Conservation (phyloP, 1,284 basidiomycete genomes). For the Hymenochaete sp. region DNA sequence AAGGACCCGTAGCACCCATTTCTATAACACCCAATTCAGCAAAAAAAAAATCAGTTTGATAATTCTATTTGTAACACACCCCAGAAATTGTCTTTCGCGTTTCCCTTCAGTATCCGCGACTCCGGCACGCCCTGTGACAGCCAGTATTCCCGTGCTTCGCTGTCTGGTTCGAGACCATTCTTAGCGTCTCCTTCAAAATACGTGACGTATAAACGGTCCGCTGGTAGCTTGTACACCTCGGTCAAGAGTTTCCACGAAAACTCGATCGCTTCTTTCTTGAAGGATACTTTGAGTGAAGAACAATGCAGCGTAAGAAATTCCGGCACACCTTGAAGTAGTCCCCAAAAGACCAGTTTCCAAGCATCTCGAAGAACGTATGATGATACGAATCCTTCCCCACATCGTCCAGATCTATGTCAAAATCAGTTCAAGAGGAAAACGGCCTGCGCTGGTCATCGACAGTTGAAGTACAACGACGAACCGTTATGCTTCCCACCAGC, state of each 20-base stretch:
- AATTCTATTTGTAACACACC: constrained; percentile 51
- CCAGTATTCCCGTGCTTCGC: constrained; percentile 86
- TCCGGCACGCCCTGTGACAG: constrained; percentile 78
- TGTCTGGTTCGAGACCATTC: constrained; percentile 83
- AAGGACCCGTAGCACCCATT: constrained; percentile 97
- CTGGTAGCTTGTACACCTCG: constrained; percentile 78
- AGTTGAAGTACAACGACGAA: constrained; percentile 26
- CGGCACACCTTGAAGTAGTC: constrained; percentile 93
- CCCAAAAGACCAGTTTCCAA: constrained; percentile 99
- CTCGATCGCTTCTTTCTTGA: constrained; percentile 81
- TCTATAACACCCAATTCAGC: constrained; percentile 40
- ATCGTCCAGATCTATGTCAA: constrained; percentile 92
- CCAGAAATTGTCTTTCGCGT: constrained; percentile 99
- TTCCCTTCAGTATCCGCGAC: constrained; percentile 87
- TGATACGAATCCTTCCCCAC: constrained; percentile 97
- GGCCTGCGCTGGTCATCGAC: too few relatives aligned
- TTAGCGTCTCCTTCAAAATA: constrained; percentile 94
- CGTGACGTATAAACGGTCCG: constrained; percentile 91
- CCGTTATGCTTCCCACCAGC: constrained; percentile 99
- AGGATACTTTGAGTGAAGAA: not conserved
- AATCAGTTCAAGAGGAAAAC: too few relatives aligned
- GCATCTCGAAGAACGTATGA: constrained; percentile 99
- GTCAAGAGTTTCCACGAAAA: constrained; percentile 96
- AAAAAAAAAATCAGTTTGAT: constrained; percentile 6
- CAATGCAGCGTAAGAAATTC: not conserved